A percentile compares a stretch with the other conserved stretches of the same genome.
These are phyloP conservation scores for Saturnispora besseyi DNA, from an alignment of 805 yeast genomes.

Conservation along the genomic window DNA sequence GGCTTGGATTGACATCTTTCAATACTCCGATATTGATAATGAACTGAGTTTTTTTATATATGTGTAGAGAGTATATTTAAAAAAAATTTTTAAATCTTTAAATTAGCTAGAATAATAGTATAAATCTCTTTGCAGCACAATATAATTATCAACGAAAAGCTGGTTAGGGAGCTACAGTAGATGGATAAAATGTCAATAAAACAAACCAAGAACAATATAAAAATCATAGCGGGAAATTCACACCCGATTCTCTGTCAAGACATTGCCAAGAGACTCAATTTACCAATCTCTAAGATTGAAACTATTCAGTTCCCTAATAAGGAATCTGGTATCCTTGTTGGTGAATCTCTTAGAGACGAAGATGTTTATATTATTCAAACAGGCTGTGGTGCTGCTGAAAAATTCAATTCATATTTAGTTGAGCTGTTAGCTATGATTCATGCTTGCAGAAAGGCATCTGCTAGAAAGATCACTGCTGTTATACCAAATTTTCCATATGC, in stretches of 20 bases:
- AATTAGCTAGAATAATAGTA: too few relatives aligned
- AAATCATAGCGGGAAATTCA: slow-evolving; percentile 55
- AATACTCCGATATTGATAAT: neutral
- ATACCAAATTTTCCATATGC: slow-evolving; percentile 96
- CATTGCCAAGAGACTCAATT: slow-evolving; percentile 57
- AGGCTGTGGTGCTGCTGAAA: slow-evolving; percentile 52
- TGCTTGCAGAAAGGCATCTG: slow-evolving; percentile 95
- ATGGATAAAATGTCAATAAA: slow-evolving; percentile 24
- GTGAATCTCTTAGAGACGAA: slow-evolving; percentile 85
- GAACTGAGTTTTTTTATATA: too few relatives aligned
- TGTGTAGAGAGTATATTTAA: too few relatives aligned
- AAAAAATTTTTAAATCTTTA: too few relatives aligned
- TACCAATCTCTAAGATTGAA: slow-evolving; percentile 63
- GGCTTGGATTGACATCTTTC: slow-evolving; percentile 27
- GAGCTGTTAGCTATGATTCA: slow-evolving; percentile 84
- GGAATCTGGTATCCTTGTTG: slow-evolving; percentile 83
- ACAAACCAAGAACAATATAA: slow-evolving; percentile 36
- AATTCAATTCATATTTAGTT: slow-evolving; percentile 75
- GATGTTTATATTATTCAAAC: slow-evolving; percentile 82
- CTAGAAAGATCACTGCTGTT: slow-evolving; percentile 87
- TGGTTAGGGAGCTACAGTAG: neutral
- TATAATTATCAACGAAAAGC: too few relatives aligned
- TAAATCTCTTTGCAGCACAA: too few relatives aligned
- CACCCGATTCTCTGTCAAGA: slow-evolving; percentile 76
- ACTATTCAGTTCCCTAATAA: slow-evolving; percentile 80